Evolutionary conservation across 2,329 filamentous ascomycete genomes (phyloP), one percentile per base, ranked within the genome.

Genomic region (Trichoderma asperellum): DNA sequence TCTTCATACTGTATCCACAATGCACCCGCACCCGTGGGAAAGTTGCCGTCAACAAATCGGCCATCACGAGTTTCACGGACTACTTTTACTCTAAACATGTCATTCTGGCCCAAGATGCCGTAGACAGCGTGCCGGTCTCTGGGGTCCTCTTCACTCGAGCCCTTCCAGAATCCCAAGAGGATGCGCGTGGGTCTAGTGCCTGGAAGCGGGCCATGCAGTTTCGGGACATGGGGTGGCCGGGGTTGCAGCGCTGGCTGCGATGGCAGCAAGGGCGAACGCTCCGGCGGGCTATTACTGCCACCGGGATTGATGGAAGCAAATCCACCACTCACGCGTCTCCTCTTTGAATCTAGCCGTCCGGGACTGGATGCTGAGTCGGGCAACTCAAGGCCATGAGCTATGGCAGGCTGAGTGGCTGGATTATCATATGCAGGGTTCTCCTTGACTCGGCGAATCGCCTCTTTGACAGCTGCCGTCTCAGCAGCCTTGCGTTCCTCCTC

Each of bases 1-100:
- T 90, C 87, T 16, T 90, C 87, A 71, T 88, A 89, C 6, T 84
- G 79, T 47, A 90, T 87, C 88, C 88, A 90, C 0, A 90, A 76
- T 1, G 85, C 87, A 14, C 88, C 88, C 1, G 87, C 85, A 1
- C 87, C 88, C 2, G 77, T 77, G 0, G 88, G 88, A 67, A 89
- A 90, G 75, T 90, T 89, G 43, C 86, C 87, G 37, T 86, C 81
- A 1, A 88, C 79, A 35, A 82, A 83, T 0, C 86, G 84, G 2
- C 88, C 88, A 73, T 89, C 87, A 3, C 87, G 84, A 0, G 88
- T 90, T 73, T 88, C 83, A 6, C 86, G 81, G 0, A 87, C 83
- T 0, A 90, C 81, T 75, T 90, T 90, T 66, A 89, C 87, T 0
- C 88, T 81, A 75, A 91, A 90, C 84, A 88, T 89, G 72, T 89